Conservation (phyloP, 1,139 yeast species). For the Candida sanyaensis region DNA sequence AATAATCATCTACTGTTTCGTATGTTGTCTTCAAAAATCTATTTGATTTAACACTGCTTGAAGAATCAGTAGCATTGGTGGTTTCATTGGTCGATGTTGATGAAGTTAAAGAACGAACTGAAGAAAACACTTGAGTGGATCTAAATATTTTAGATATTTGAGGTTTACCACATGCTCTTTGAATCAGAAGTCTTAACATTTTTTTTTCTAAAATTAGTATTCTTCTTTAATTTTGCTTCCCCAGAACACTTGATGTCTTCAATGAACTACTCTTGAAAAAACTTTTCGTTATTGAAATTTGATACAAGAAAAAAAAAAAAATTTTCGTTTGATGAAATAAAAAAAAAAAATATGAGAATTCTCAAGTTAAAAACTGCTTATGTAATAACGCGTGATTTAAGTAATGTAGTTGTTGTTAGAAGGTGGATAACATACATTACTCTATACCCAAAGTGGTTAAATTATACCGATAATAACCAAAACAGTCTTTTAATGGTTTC, state of each 20-base stretch:
- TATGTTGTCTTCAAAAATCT: constrained; percentile 30
- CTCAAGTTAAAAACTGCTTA: background rate
- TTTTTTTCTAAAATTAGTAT: background rate
- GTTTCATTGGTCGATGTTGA: background rate
- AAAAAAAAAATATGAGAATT: background rate
- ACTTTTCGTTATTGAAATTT: background rate
- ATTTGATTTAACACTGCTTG: background rate
- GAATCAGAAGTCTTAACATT: constrained; percentile 6
- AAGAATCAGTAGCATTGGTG: background rate
- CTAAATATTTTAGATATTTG: constrained; percentile 1
- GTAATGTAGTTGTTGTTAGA: too few species aligned
- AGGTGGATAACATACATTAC: too few species aligned
- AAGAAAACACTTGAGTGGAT: background rate
- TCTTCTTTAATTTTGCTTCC: background rate
- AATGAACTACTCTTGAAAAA: background rate
- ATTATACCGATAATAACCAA: too few species aligned
- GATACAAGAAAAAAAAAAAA: background rate
- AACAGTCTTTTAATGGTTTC: too few species aligned
- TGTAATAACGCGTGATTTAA: background rate
- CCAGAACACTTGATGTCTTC: background rate
- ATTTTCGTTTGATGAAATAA: background rate
- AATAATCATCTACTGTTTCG: constrained; percentile 37
- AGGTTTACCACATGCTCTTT: constrained; percentile 1
- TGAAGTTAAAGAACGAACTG: background rate
- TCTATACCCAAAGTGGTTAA: too few species aligned